Percentiles rank a stretch among this genome's conserved stretches.
Conservation (phyloP, 2,329 filamentous ascomycete species). For the Pyricularia sp. region DNA sequence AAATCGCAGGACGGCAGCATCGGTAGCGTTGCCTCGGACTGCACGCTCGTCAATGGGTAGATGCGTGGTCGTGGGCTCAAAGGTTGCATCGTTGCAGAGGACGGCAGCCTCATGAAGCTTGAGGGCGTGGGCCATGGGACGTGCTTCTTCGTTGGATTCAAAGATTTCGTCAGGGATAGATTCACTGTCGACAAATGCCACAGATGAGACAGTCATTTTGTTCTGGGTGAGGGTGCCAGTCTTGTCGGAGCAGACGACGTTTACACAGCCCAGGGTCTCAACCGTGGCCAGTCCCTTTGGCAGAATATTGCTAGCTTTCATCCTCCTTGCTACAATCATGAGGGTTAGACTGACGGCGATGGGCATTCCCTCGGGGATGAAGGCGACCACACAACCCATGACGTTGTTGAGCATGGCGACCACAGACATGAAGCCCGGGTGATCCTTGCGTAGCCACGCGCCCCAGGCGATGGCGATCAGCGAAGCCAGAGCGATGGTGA, state of each 20-base stretch:
- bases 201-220: conserved; percentile 40
- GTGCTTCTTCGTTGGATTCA: not conserved
- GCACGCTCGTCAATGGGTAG: conserved; percentile 50
- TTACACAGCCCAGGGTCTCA: conserved; percentile 75
- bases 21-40: conserved; percentile 68
- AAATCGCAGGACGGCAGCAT: conserved; percentile 64
- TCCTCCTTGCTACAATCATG: conserved; percentile 68
- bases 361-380: conserved; percentile 68
- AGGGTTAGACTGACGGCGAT: conserved; percentile 70
- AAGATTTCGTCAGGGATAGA: not conserved
- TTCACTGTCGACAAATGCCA: not conserved
- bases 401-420: conserved; percentile 28
- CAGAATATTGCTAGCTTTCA: conserved; percentile 69
- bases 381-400: conserved; percentile 51
- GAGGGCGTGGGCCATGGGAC: not conserved
- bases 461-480: conserved; percentile 34
- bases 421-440: conserved; percentile 28
- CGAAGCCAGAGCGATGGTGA: conserved; percentile 27
- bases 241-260: conserved; percentile 59
- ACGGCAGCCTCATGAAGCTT: conserved; percentile 51
- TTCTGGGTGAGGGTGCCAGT: conserved; percentile 58
- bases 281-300: conserved; percentile 63
- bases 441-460: conserved; percentile 28
- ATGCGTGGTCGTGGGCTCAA: conserved; percentile 55
- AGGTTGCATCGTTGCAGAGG: conserved; percentile 68